Evolutionary conservation across 2,329 filamentous ascomycete species (phyloP), one percentile per base, ranked within the genome.

Genomic region (Phoma sp.): DNA sequence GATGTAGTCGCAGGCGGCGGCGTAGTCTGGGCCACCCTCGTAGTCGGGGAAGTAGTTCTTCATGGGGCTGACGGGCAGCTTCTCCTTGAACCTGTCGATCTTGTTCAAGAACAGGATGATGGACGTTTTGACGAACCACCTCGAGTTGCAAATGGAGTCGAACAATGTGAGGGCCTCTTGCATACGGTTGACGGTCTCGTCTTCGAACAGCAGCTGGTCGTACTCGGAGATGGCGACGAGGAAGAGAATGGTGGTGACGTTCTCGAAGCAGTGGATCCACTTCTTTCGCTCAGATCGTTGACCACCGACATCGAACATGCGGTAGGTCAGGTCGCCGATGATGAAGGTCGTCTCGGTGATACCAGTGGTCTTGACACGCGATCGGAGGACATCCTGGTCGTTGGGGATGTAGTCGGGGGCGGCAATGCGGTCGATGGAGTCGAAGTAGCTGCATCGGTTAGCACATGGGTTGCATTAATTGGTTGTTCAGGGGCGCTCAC

Each of bases 181-280:
- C 87, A 89, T 89, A 76, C 87, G 84, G 78, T 89, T 89, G 74
- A 74, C 91, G 0, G 91, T 96, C 83, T 96, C 93, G 73, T 97
- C 93, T 76, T 97, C 93, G 76, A 97, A 96, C 38, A 97, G 84
- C 58, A 96, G 83, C 80, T 96, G 93, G 75, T 97, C 93, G 81
- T 97, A 97, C 78, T 96, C 93, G 65, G 92, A 96, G 67, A 97
- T 96, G 77, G 93, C 93, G 64, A 97, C 93, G 50, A 96, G 81
- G 87, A 97, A 97, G 32, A 97, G 89, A 67, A 97, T 96, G 9
- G 93, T 96, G 7, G 92, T 96, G 71, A 97, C 93, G 69, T 97
- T 96, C 81, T 97, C 93, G 78, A 97, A 97, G 81, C 93, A 96
- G 81, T 97, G 93, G 68, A 97, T 97, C 93, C 93, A 97, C 86